Base-by-base conservation (phyloP, 176 grass and related monocot genomes). In the Bromus sterilis region DNA sequence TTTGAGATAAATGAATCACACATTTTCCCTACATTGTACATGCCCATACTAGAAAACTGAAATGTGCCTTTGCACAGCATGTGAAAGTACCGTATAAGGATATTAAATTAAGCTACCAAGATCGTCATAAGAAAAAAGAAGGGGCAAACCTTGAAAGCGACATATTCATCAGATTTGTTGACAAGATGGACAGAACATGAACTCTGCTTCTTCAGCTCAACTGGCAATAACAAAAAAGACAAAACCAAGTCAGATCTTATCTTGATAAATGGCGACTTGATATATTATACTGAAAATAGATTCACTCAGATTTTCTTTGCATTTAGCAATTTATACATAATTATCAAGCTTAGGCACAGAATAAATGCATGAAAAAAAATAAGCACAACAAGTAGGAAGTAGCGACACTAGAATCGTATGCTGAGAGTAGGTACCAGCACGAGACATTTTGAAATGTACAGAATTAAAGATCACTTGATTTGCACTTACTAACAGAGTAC, bases 131-230 rank as follows among this genome's bases (percentile, higher is more conserved):
- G 15, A 40, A 71, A 66, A 60, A 44, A 41, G 15, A 74, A 33
- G 21, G 79, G 78, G 83, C 56, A 80, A 40, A 98, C 95, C 92
- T 98, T 98, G 82, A 98, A 98, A 66, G 90, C 92, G 33, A 98
- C 88, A 89, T 89, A 93, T 34, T 98, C 88, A 41, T 82, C 80
- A 25, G 92, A 95, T 87, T 91, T 95, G 80, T 98, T 98, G 62
- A 84, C 81, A 61, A 98, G 90, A 86, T 88, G 80, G 53, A 94
- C 89, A 30, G 84, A 66, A 85, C 95, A 98, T 23, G 90, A 84
- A 83, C 95, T 98, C 71, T 98, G 95, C 80, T 95, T 98, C 88
- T 95, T 95, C 90, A 98, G 81, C 79, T 95, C 95, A 93, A 98
- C 95, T 98, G 83, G 44, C 29, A 79, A 56, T n/a, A 83, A 80